Evolutionary conservation across 208 protist species (phyloP).

Genomic region (Leishmania turanica): DNA sequence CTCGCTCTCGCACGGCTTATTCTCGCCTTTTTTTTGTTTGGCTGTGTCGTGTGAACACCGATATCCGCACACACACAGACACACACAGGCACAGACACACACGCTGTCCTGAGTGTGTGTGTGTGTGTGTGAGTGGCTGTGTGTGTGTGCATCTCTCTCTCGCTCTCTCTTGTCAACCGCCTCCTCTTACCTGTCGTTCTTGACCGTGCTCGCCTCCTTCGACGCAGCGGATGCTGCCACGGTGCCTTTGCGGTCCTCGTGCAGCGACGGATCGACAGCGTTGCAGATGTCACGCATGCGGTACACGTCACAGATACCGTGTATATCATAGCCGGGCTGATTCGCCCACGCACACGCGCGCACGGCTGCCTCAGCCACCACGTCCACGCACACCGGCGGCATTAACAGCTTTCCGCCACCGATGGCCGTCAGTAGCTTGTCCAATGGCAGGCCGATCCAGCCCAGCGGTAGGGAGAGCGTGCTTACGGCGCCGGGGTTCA

Average conservation of each 20-base stretch:
- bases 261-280: conserved; percentile 5
- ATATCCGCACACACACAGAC: not conserved
- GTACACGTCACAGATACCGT: conserved; percentile 62
- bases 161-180: not conserved
- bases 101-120: too few species aligned
- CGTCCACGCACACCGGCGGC: conserved; percentile 66
- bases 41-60: not conserved
- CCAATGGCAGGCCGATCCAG: conserved; percentile 63
- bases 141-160: too few species aligned
- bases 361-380: conserved; percentile 74
- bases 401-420: conserved; percentile 53
- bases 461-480: conserved; percentile 64
- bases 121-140: too few species aligned
- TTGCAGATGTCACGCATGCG: conserved; percentile 66
- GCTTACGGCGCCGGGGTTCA: conserved; percentile 31
- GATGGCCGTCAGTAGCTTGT: conserved; percentile 53
- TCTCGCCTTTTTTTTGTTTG: not conserved
- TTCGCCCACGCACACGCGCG: conserved; percentile 54
- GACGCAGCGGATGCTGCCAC: not conserved
- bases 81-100: too few species aligned
- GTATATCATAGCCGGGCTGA: conserved; percentile 24
- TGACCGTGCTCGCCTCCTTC: not conserved
- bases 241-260: not conserved
- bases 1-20: not conserved
- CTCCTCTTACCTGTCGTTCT: not conserved